phyloP scores from a whole-genome alignment of 2,329 filamentous ascomycete species.

The Penicillium sp. region DNA sequence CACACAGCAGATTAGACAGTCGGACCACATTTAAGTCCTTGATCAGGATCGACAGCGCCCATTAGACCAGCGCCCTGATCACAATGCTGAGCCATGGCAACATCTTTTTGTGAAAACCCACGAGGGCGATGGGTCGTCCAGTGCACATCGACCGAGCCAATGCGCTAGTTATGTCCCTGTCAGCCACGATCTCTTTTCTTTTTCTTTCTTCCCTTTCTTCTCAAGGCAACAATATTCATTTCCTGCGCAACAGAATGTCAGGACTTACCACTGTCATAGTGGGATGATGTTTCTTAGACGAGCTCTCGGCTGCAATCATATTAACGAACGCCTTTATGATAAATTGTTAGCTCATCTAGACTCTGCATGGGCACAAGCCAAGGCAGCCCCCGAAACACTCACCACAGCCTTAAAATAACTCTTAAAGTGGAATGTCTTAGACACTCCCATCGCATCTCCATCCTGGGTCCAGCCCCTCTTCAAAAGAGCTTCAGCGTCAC shows the following conservation, averaged over 20 bases:
- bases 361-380: not conserved
- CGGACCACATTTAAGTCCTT: constrained; percentile 31
- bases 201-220: not conserved
- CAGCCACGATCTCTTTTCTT: constrained; percentile 11
- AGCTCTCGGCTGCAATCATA: constrained; percentile 37
- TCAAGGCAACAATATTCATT: not conserved
- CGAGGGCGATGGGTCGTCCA: constrained; percentile 42
- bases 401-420: constrained; percentile 41
- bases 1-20: not conserved
- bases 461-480: constrained; percentile 36
- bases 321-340: constrained; percentile 37
- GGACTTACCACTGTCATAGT: constrained; percentile 39
- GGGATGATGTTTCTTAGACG: constrained; percentile 39
- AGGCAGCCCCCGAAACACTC: constrained; percentile 11
- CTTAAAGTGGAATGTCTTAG: constrained; percentile 40
- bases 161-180: constrained; percentile 25
- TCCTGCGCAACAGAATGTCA: not conserved
- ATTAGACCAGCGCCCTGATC: constrained; percentile 36
- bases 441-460: constrained; percentile 32
- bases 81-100: constrained; percentile 37
- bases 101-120: constrained; percentile 39
- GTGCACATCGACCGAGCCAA: constrained; percentile 39
- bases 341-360: not conserved
- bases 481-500: constrained; percentile 26
- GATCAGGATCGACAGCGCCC: constrained; percentile 31